Evolutionary conservation across 139 green algal genomes (phyloP).

Genomic region (Penium margaritaceum): DNA sequence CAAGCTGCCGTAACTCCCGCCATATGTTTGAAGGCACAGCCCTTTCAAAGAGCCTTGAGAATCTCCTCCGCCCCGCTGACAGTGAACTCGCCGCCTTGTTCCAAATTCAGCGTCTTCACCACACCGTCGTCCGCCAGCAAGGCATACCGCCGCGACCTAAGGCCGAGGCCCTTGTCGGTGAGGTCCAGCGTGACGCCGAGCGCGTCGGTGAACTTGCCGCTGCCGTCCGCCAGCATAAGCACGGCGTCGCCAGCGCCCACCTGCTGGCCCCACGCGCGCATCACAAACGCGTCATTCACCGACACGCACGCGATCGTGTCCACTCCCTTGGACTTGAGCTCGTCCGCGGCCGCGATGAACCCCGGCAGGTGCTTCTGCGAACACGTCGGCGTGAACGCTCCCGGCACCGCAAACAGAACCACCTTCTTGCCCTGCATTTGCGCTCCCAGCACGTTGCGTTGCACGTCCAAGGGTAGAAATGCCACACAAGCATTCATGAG

Average conservation of each 20-base stretch:
- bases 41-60: constrained; percentile 51
- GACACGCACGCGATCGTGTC: constrained; percentile 86
- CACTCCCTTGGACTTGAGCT: constrained; percentile 83
- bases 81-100: constrained; percentile 95
- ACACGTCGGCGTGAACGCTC: constrained; percentile 59
- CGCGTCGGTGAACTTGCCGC: constrained; percentile 58
- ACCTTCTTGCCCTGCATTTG: constrained; percentile 91
- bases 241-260: constrained; percentile 47
- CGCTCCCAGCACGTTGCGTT: no score
- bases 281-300: constrained; percentile 95
- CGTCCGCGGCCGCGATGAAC: constrained; percentile 74
- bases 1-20: no score
- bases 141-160: constrained; percentile 65
- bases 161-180: constrained; percentile 70
- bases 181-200: constrained; percentile 70
- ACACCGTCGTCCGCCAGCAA: constrained; percentile 83
- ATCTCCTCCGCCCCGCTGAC: constrained; percentile 82
- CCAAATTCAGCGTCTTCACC: constrained; percentile 75
- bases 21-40: no score
- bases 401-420: constrained; percentile 55
- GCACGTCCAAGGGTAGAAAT: no score
- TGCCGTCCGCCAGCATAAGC: constrained; percentile 83
- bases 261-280: constrained; percentile 82
- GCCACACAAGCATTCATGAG: no score
- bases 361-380: constrained; percentile 53